phyloP scores from a whole-genome alignment of 2,329 filamentous ascomycete genomes.

The Aspergillus brunneoviolaceus region DNA sequence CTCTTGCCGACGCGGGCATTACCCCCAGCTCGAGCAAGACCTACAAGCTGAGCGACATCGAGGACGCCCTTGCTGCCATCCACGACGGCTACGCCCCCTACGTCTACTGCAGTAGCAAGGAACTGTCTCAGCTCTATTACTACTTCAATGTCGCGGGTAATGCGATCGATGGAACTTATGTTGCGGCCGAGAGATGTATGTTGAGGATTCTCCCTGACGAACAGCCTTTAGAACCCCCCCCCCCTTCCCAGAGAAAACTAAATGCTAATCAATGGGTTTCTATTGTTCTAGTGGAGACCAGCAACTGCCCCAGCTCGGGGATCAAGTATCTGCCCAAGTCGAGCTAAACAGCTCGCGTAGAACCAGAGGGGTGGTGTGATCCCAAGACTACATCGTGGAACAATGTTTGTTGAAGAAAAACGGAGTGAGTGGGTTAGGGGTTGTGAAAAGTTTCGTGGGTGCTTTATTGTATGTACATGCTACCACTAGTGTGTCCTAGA shows the following conservation, averaged over 20 bases:
- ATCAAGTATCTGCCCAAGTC: conserved; percentile 66
- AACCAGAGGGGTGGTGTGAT: too few relatives aligned
- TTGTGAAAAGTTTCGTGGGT: not conserved
- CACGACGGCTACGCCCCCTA: conserved; percentile 52
- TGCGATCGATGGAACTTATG: conserved; percentile 61
- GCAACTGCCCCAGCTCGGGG: conserved; percentile 61
- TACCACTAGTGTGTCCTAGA: not conserved
- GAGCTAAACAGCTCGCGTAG: not conserved
- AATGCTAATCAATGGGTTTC: not conserved
- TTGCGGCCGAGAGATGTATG: conserved; percentile 52
- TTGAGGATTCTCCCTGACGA: conserved; percentile 5
- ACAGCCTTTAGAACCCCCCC: too few relatives aligned
- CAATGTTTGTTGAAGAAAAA: not conserved
- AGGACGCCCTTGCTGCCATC: conserved; percentile 50
- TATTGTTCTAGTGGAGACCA: conserved; percentile 35
- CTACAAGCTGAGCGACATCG: conserved; percentile 53
- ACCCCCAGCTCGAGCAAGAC: conserved; percentile 50
- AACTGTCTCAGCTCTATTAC: conserved; percentile 58
- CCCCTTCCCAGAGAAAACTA: too few relatives aligned
- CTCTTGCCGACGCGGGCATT: conserved; percentile 57
- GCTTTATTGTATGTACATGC: not conserved
- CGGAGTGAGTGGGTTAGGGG: not conserved
- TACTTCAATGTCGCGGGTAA: conserved; percentile 54
- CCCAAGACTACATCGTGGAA: too few relatives aligned
- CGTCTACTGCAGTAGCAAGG: conserved; percentile 50